Base-by-base conservation (phyloP, 768 basidiomycete species). In the Mycena floridula region DNA sequence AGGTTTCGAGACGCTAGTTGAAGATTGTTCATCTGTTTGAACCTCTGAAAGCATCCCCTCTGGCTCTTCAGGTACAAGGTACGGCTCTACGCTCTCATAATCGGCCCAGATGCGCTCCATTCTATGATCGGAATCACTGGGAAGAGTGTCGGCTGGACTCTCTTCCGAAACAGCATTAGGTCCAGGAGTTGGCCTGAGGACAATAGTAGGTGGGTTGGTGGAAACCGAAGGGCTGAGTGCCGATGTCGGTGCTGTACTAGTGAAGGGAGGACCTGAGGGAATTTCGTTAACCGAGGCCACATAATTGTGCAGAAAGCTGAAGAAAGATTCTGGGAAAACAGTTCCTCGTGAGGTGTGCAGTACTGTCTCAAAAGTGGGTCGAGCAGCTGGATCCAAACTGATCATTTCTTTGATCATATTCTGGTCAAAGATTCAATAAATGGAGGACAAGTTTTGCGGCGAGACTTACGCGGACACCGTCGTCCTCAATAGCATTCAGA, bases 261-360 rank as follows among this genome's bases (percentile, higher is more conserved):
- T 46, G 46, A 76, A 74, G 2, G 77, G 69, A 1, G 73, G 61
- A 2, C 68, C 62, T 13, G 71, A 55, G 2, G 80, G 69, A 11
- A 80, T 67, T 49, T 91, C 87, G 59, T 86, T 86, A 52, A 89
- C 70, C 1, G 89, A 82, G 3, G 82, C 76, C 45, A 89, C 77
- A 53, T 96, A 97, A 53, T 87, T 88, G 59, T 94, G 88, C 8
- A 98, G 73, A 66, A 95, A 97, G 2, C 91, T 86, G 65, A 96
- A 97, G 63, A 98, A 98, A 24, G 80, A 81, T 54, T 94, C 91
- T 0, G 95, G 93, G 50, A 98, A 88, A 38, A 94, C 82, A 7
- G 74, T 74, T 0, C 82, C 88, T 37, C 90, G 77, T 3, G 82
- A 85, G 1, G 71, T 78, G 22, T 86, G 79, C 28, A 98, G 68